Evolutionary conservation across 139 green algal genomes (phyloP).

Genomic region (Ettlia oleoabundans): DNA sequence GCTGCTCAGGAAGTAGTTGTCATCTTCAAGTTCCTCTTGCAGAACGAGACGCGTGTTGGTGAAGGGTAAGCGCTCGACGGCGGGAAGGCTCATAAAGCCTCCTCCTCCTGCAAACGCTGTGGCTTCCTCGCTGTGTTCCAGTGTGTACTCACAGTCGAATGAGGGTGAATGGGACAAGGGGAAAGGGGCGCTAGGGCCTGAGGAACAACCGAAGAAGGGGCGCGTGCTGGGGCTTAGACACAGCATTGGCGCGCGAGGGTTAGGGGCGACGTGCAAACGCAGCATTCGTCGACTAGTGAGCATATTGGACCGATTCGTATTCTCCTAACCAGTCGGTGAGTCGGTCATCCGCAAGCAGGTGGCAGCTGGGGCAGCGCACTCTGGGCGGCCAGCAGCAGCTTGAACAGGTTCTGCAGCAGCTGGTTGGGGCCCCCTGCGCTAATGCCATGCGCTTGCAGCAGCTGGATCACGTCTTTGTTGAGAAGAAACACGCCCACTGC

Average conservation of each 20-base stretch:
- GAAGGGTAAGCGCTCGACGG: not conserved
- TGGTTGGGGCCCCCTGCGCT: slow-evolving; percentile 59
- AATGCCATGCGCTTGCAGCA: slow-evolving; percentile 73
- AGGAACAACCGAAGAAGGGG: too few relatives aligned
- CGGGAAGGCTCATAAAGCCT: not conserved
- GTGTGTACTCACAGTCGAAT: not conserved
- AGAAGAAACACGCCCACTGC: slow-evolving; percentile 74
- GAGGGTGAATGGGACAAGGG: not conserved
- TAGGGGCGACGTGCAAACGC: too few relatives aligned
- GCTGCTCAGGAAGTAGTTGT: slow-evolving; percentile 14
- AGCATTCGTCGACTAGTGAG: too few relatives aligned
- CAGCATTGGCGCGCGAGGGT: too few relatives aligned
- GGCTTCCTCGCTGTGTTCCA: not conserved
- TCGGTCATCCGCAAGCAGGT: too few relatives aligned
- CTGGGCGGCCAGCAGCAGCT: slow-evolving; percentile 56
- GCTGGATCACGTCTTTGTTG: slow-evolving; percentile 79
- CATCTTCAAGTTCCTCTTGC: not conserved
- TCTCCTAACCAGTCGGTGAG: too few relatives aligned
- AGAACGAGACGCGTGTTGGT: slow-evolving; percentile 14
- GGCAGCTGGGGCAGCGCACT: slow-evolving; percentile 42
- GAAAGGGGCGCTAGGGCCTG: too few relatives aligned
- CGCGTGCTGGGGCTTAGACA: too few relatives aligned
- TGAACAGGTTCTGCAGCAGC: slow-evolving; percentile 70
- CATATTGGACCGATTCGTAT: too few relatives aligned
- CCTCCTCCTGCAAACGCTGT: not conserved